A percentile compares a stretch with the other conserved stretches of the same genome.
Conservation (phyloP, 2,329 filamentous ascomycete species). For the Penicillium fuscoglaucum region DNA sequence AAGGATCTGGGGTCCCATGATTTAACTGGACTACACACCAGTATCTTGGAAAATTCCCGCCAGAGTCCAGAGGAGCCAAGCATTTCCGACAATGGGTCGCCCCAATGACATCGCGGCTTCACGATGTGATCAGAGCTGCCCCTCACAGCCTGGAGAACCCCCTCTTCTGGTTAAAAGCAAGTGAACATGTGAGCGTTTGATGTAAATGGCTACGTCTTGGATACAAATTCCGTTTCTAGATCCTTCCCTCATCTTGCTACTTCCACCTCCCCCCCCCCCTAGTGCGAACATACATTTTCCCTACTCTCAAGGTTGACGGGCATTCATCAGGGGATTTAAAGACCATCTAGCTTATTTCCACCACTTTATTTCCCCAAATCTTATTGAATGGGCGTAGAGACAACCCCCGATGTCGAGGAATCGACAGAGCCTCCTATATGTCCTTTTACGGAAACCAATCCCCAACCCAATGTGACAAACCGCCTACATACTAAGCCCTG, state of each 20-base stretch:
- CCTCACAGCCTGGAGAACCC: constrained; percentile 8
- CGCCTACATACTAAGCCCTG: constrained; percentile 18
- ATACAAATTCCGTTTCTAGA: constrained; percentile 11
- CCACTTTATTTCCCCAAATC: constrained; percentile 1
- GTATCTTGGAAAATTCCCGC: constrained; percentile 7
- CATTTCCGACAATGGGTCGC: constrained; percentile 1
- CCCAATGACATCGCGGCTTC: constrained; percentile 19
- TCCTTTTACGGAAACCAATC: constrained; percentile 31
- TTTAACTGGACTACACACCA: constrained; percentile 4
- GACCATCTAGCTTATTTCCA: constrained; percentile 1
- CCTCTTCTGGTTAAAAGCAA: constrained; percentile 10
- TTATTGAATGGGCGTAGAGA: constrained; percentile 46
- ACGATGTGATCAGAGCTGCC: constrained; percentile 12
- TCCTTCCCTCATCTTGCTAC: neutral
- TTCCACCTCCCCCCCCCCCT: neutral
- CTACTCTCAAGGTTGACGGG: neutral
- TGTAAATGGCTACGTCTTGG: neutral
- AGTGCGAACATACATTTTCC: neutral
- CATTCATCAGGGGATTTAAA: constrained; percentile 1
- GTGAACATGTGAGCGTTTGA: constrained; percentile 2
- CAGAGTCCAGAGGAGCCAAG: constrained; percentile 18
- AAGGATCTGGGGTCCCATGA: constrained; percentile 8
- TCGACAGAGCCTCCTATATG: constrained; percentile 44
- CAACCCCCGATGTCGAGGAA: constrained; percentile 43
- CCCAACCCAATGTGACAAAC: constrained; percentile 19